Evolutionary conservation across 805 yeast genomes (phyloP).

Genomic region (Jamesozyma lodderae): DNA sequence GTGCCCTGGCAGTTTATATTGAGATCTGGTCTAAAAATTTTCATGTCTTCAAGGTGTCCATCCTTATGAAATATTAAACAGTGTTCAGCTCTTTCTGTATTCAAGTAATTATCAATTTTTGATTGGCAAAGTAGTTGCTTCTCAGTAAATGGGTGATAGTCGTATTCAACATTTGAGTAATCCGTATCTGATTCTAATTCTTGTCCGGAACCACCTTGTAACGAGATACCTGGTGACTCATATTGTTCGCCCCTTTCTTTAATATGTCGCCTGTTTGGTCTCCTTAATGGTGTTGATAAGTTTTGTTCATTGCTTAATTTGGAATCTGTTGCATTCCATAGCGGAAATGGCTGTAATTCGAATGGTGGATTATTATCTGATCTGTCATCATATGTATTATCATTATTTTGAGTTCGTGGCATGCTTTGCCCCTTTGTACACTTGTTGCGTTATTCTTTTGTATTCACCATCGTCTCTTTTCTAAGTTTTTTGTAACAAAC

Average conservation of each 20-base stretch:
- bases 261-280: slow-evolving; percentile 6
- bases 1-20: slow-evolving; percentile 18
- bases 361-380: slow-evolving; percentile 5
- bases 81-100: slow-evolving; percentile 26
- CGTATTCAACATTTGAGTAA: slow-evolving; percentile 7
- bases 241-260: not conserved
- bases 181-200: not conserved
- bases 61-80: slow-evolving; percentile 23
- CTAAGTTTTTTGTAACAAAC: not conserved
- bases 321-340: slow-evolving; percentile 22
- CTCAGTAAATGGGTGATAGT: slow-evolving; percentile 18
- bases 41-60: slow-evolving; percentile 7
- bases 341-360: slow-evolving; percentile 23
- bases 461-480: not conserved
- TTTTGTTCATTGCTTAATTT: slow-evolving; percentile 7
- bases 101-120: slow-evolving; percentile 13
- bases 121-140: slow-evolving; percentile 19
- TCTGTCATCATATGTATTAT: not conserved
- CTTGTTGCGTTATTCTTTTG: not conserved
- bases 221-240: not conserved
- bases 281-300: slow-evolving; percentile 18
- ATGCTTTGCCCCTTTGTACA: not conserved
- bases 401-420: not conserved
- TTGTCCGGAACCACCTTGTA: not conserved
- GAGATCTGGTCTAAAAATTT: slow-evolving; percentile 22